A percentile compares a stretch with the other conserved stretches of the same genome.
Conservation (phyloP, 495 filamentous ascomycete genomes). For the Xylaria intraflava region DNA sequence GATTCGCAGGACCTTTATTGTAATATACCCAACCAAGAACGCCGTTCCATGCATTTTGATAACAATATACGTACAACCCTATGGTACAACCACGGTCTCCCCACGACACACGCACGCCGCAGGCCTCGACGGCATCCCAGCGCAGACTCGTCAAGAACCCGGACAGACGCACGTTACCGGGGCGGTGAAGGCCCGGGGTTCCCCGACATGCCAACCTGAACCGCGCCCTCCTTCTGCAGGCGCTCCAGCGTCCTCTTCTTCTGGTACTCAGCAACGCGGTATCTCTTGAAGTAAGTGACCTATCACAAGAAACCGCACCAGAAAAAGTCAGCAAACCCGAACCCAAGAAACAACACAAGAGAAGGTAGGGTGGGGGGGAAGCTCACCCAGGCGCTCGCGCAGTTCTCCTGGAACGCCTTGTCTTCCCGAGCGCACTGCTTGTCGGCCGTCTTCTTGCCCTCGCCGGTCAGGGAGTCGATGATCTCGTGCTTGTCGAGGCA, state of each 20-base stretch:
- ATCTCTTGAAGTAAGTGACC: conserved; percentile 97
- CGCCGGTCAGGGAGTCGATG: conserved; percentile 73
- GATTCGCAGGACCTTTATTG: not conserved
- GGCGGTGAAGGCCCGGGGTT: conserved; percentile 3
- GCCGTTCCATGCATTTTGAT: conserved; percentile 4
- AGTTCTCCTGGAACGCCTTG: conserved; percentile 64
- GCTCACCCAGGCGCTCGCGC: conserved; percentile 74
- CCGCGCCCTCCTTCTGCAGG: conserved; percentile 73
- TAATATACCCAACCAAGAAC: not conserved
- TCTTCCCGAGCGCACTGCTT: conserved; percentile 62
- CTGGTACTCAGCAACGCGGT: conserved; percentile 84
- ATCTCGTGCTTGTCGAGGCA: conserved; percentile 80
- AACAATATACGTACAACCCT: conserved; percentile 6
- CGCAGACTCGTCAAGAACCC: not conserved
- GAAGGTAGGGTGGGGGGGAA: not conserved
- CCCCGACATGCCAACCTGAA: conserved; percentile 41
- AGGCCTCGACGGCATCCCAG: not conserved
- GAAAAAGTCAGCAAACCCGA: not conserved
- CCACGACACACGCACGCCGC: not conserved
- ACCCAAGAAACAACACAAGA: not conserved
- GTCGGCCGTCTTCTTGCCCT: conserved; percentile 49
- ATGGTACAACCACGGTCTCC: conserved; percentile 1
- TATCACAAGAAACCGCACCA: conserved; percentile 32
- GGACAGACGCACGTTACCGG: not conserved
- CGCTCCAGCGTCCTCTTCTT: conserved; percentile 71